Percentiles rank a stretch among this genome's conserved stretches.
phyloP scores from a whole-genome alignment of 345 rosid genomes.

The Gynandropsis gynandra region DNA sequence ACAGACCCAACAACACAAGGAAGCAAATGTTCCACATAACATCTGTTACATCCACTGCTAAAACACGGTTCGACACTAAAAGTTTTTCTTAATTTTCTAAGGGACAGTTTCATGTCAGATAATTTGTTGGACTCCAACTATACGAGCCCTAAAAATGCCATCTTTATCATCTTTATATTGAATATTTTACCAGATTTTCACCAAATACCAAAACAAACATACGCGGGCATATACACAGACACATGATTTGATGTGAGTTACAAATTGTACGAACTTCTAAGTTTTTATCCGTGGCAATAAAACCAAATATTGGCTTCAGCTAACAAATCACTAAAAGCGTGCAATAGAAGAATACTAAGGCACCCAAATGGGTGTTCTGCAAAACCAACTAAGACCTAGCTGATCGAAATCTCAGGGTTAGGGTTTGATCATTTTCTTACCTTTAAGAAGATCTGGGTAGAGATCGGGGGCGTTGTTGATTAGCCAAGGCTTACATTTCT shows the following conservation, averaged over 20 bases:
- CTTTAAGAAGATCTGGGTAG: slow-evolving; percentile 84
- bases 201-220: neutral
- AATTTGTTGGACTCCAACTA: neutral
- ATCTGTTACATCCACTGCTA: neutral
- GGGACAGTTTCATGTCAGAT: neutral
- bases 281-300: neutral
- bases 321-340: too few species aligned
- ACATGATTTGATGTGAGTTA: neutral
- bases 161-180: neutral
- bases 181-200: neutral
- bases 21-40: neutral
- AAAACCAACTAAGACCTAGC: neutral
- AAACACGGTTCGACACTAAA: neutral
- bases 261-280: neutral
- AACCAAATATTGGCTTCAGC: neutral
- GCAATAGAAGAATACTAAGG: neutral
- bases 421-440: slow-evolving; percentile 25
- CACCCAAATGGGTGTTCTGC: neutral
- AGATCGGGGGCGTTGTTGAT: slow-evolving; percentile 67
- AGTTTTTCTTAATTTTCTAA: too few species aligned
- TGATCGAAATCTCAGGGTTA: slow-evolving; percentile 1
- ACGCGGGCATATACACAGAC: neutral
- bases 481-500: slow-evolving; percentile 90
- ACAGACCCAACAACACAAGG: neutral
- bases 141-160: neutral